phyloP scores from a whole-genome alignment of 257 asterid species.

The Thymus mandschuricus region DNA sequence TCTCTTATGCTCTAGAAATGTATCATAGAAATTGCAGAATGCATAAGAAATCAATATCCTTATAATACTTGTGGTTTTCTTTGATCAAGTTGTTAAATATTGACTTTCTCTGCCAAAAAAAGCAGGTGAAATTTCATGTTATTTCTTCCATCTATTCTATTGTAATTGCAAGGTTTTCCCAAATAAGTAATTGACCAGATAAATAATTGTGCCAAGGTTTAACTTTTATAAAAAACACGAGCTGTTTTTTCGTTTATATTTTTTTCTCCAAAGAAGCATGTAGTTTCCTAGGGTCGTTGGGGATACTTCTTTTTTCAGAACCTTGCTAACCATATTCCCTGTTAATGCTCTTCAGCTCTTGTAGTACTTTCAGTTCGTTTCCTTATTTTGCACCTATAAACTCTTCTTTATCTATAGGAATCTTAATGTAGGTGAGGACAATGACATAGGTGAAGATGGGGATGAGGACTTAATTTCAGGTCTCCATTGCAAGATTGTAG shows the following conservation, averaged over 20 bases:
- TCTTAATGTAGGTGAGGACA: slow-evolving; percentile 94
- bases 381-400: slow-evolving; percentile 20
- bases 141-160: slow-evolving; percentile 6
- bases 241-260: background rate
- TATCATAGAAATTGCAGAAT: background rate
- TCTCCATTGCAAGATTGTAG: slow-evolving; percentile 85
- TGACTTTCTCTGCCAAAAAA: background rate
- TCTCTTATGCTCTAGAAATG: background rate
- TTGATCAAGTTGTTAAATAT: slow-evolving; percentile 3
- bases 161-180: slow-evolving; percentile 18
- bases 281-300: background rate
- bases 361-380: slow-evolving; percentile 3
- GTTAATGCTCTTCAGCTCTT: background rate
- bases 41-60: background rate
- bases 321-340: background rate
- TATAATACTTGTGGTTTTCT: background rate
- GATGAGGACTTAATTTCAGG: slow-evolving; percentile 73
- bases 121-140: background rate
- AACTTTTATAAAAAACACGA: background rate
- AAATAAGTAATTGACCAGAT: slow-evolving; percentile 8
- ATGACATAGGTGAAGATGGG: slow-evolving; percentile 56
- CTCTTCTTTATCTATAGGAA: slow-evolving; percentile 54
- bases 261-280: background rate
- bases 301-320: background rate
- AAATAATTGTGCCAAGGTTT: background rate